Evolutionary conservation across 23 red algal species (phyloP).

Genomic region (Pyropia haitanensis): DNA sequence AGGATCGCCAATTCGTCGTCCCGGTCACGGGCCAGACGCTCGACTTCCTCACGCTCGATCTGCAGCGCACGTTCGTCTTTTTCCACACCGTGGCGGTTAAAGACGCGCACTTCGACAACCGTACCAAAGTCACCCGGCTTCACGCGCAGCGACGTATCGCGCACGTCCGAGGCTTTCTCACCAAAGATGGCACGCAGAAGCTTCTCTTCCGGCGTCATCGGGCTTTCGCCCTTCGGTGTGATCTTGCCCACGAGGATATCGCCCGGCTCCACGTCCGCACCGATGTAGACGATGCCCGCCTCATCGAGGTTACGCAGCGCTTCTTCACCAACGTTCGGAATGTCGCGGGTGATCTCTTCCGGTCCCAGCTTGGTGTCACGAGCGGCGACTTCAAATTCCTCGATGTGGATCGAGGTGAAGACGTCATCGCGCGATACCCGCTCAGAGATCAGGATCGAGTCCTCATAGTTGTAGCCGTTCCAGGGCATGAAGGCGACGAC

Average conservation of each 20-base stretch:
- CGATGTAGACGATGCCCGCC: slow-evolving; percentile 6
- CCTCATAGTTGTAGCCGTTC: slow-evolving; percentile 1
- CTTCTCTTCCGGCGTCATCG: background rate
- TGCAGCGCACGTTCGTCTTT: slow-evolving; percentile 2
- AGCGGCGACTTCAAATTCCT: slow-evolving; percentile 1
- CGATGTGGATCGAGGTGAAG: slow-evolving; percentile 5
- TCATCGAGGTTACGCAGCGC: slow-evolving; percentile 1
- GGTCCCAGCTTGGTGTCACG: background rate
- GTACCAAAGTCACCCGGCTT: background rate
- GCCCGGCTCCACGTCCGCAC: background rate
- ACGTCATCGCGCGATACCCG: background rate
- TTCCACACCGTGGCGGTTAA: background rate
- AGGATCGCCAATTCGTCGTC: background rate
- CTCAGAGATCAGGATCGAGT: background rate
- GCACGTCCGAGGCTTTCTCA: slow-evolving; percentile 1
- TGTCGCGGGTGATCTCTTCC: slow-evolving; percentile 6
- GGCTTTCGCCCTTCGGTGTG: slow-evolving; percentile 3
- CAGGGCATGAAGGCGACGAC: slow-evolving; percentile 8
- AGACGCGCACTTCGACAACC: background rate
- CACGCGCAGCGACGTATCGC: background rate
- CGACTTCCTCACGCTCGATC: background rate
- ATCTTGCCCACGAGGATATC: slow-evolving; percentile 5
- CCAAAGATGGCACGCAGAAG: slow-evolving; percentile 4
- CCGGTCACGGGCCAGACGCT: background rate
- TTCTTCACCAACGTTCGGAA: slow-evolving; percentile 5